Percentiles rank a stretch among this genome's conserved stretches.
These are phyloP conservation scores for Sonneratia alba DNA, from an alignment of 345 rosid genomes.

Conservation along the genomic window DNA sequence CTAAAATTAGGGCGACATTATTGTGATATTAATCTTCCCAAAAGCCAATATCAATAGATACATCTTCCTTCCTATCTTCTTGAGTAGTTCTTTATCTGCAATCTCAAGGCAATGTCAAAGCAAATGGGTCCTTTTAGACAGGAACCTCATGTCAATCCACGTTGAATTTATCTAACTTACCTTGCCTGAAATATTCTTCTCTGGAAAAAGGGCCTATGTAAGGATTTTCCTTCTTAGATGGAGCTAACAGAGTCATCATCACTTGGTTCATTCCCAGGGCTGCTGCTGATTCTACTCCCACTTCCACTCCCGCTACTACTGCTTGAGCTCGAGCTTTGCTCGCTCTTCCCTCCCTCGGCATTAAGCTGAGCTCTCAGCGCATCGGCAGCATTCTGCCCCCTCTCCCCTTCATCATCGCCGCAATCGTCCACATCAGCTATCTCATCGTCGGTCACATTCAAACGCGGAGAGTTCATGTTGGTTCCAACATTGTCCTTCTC, in stretches of 20 bases:
- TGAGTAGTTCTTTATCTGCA: background rate
- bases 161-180: background rate
- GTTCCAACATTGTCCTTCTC: constrained; percentile 18
- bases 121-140: background rate
- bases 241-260: constrained; percentile 65
- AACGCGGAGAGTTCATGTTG: constrained; percentile 16
- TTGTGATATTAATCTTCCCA: background rate
- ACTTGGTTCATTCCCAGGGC: constrained; percentile 56
- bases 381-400: constrained; percentile 84
- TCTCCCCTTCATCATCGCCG: constrained; percentile 60
- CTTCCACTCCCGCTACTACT: constrained; percentile 73
- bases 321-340: constrained; percentile 42
- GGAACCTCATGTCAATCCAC: background rate
- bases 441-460: constrained; percentile 55
- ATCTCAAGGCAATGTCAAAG: background rate
- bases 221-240: constrained; percentile 21
- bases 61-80: background rate
- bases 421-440: constrained; percentile 83
- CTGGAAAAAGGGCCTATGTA: background rate
- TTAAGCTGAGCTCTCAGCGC: constrained; percentile 82
- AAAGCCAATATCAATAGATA: background rate
- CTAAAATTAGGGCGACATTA: background rate
- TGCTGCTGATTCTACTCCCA: constrained; percentile 52
- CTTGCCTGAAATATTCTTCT: background rate
- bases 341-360: constrained; percentile 25